These are phyloP conservation scores for Alternaria conjuncta DNA, from an alignment of 2,329 filamentous ascomycete species.

Conservation along the genomic window DNA sequence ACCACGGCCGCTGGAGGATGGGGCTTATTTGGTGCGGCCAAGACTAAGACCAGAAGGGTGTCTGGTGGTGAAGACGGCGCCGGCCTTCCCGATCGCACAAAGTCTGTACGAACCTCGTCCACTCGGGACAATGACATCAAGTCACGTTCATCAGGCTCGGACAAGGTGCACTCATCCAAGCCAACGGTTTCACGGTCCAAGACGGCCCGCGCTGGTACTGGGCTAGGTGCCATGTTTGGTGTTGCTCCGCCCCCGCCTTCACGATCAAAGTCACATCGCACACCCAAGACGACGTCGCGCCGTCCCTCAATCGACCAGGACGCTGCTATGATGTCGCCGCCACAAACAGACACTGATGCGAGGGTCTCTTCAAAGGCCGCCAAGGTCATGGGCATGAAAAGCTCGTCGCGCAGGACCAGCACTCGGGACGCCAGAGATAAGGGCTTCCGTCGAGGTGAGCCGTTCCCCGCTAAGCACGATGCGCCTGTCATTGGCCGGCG, in stretches of 20 bases:
- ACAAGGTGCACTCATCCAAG: constrained; percentile 64
- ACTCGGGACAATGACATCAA: constrained; percentile 66
- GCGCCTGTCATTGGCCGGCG: constrained; percentile 28
- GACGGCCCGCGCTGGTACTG: constrained; percentile 63
- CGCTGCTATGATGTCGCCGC: constrained; percentile 72
- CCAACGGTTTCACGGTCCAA: constrained; percentile 56
- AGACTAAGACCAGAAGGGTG: constrained; percentile 49
- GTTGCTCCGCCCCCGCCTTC: constrained; percentile 60
- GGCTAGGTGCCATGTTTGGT: constrained; percentile 69
- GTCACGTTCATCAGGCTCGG: constrained; percentile 75
- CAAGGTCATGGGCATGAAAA: constrained; percentile 70
- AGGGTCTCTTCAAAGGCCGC: constrained; percentile 78
- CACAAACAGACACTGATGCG: constrained; percentile 67
- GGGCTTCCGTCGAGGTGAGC: constrained; percentile 59
- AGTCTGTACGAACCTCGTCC: constrained; percentile 58
- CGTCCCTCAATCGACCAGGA: constrained; percentile 72
- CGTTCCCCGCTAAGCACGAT: constrained; percentile 24
- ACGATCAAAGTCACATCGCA: constrained; percentile 72
- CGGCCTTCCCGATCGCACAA: constrained; percentile 58
- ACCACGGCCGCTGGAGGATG: constrained; percentile 66
- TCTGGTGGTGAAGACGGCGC: constrained; percentile 40
- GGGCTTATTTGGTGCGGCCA: constrained; percentile 67
- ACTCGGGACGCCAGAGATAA: constrained; percentile 47
- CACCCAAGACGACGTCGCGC: constrained; percentile 65
- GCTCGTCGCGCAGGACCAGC: constrained; percentile 52